phyloP scores from a whole-genome alignment of 2,329 filamentous ascomycete species.

The Rhinocladiella mackenziei region DNA sequence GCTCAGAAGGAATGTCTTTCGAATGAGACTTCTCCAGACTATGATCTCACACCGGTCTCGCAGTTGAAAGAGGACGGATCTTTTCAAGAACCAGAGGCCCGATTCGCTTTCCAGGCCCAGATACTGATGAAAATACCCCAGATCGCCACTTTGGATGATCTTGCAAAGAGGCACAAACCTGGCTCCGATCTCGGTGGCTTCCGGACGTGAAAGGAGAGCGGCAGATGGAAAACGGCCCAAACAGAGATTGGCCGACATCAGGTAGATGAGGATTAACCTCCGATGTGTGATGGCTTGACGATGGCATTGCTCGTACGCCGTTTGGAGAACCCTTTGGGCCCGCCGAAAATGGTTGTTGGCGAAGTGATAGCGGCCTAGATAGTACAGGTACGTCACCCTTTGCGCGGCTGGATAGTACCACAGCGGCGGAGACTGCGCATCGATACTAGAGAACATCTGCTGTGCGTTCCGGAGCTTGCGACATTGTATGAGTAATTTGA shows the following conservation, averaged over 20 bases:
- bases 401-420: conserved; percentile 78
- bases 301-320: conserved; percentile 74
- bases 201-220: conserved; percentile 63
- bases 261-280: conserved; percentile 73
- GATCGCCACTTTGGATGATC: conserved; percentile 69
- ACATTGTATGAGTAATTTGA: conserved; percentile 85
- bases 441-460: conserved; percentile 86
- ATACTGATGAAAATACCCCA: conserved; percentile 67
- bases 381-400: conserved; percentile 89
- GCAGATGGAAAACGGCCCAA: conserved; percentile 75
- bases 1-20: conserved; percentile 72
- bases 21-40: conserved; percentile 77
- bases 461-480: conserved; percentile 77
- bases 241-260: conserved; percentile 77
- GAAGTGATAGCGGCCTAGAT: conserved; percentile 85
- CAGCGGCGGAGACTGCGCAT: conserved; percentile 74
- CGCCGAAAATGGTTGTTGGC: conserved; percentile 77
- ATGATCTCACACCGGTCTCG: conserved; percentile 73
- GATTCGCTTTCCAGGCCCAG: conserved; percentile 49
- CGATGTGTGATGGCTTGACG: conserved; percentile 61
- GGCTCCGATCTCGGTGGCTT: conserved; percentile 60
- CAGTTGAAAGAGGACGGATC: conserved; percentile 71
- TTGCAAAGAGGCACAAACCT: conserved; percentile 70
- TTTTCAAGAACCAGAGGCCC: conserved; percentile 67
- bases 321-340: conserved; percentile 69